Evolutionary conservation across 352 stramenopile genomes (phyloP), one percentile per base, ranked within the genome.

Genomic region (Pythium brachiatum): DNA sequence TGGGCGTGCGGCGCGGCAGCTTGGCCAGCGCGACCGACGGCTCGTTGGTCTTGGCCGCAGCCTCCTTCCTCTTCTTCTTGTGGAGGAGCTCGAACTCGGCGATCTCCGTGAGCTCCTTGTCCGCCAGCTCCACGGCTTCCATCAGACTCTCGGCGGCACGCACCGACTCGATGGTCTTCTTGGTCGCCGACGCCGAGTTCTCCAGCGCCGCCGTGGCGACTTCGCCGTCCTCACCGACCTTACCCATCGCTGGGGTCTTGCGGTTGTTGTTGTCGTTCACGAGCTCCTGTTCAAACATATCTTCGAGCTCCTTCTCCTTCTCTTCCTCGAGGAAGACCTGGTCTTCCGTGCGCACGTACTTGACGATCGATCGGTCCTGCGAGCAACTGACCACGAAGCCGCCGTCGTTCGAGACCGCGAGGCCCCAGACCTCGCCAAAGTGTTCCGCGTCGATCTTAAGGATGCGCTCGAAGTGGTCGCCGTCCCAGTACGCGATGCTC

Each of bases 251-350:
- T 50, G 67, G 89, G 61, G 57, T 79, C 66, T 74, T 87, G 62
- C 60, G 82, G 80, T 80, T 94, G 79, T 80, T 94, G 74, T 34
- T 93, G 56, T 71, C 86, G 73, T 72, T 94, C 59, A 68, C 84
- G 41, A 98, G 74, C 26, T 98, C 95, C 31, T 96, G 80, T 31
- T 97, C 96, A 69, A 99, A 99, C 51, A 98, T 88, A 55, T 94
- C 78, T 63, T 99, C 91, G 39, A 99, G 76, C 64, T 98, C 92
- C 62, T 96, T 91, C 63, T 99, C 96, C 57, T 89, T 89, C 71
- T 99, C 97, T 83, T 99, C 97, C 57, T 99, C 97, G 15, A 99
- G 81, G 65, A 99, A 99, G 9, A 99, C 96, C 46, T 93, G 83
- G 53, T 95, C 86, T 50, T 99, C 95, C n/a, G 94, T 98, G 29